Evolutionary conservation across 306 rosid genomes (phyloP), one percentile per base, ranked within the genome.

Genomic region (Lablab purpureus): DNA sequence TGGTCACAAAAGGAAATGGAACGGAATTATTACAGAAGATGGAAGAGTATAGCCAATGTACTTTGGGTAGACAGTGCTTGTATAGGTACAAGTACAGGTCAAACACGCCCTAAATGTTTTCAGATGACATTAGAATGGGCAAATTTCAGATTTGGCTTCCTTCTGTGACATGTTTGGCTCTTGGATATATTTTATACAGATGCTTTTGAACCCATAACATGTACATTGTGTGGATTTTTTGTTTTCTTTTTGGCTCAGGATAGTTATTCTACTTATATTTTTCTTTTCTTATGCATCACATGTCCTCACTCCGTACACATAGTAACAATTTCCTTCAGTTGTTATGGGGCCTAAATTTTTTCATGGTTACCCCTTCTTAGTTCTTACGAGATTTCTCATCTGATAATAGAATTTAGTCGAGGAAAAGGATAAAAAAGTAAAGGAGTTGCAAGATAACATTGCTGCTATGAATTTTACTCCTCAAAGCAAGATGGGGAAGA

Each of bases 401-500:
- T 77, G 73, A 78, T 83, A 22, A 79, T 34, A 95, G 99, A 91
- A 85, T 79, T 85, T 95, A 82, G 98, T 91, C 21, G 99, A 95
- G 89, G 98, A 92, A 74, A 92, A 91, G 84, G 99, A 92, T 75
- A 95, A 91, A 85, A 91, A 90, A 67, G 86, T 91, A 60, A 95
- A 89, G 87, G 98, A 95, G 92, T 86, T 91, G 89, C 92, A 89
- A 81, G 99, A 95, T 60, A 90, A 91, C 75, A 87, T 89, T 71
- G 86, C 93, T 4, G 99, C 98, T 2, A 91, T 91, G 82, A 87
- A 82, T 71, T 95, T 92, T 75, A 95, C 99, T 75, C 89, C 95
- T 19, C 88, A 90, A 74, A 95, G 99, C 91, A 95, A 92, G 88
- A 95, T 92, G 99, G 99, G 99, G 82, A 95, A 91, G 80, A 88